Base-by-base conservation (phyloP, 768 basidiomycete genomes). In the Melanogaster broomeanus region DNA sequence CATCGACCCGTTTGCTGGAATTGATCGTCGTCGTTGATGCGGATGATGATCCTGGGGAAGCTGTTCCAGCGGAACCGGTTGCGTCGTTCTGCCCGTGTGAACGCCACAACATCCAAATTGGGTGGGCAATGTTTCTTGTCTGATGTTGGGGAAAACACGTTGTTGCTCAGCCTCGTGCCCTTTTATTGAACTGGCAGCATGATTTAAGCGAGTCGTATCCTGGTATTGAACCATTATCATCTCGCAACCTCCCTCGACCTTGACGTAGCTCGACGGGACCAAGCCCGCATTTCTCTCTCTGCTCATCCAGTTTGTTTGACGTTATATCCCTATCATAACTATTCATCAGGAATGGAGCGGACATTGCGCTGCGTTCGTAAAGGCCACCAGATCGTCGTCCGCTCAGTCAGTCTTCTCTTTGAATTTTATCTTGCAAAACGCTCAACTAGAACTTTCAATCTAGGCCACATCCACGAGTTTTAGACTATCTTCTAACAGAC, bases 91-190 rank as follows among this genome's bases (percentile, higher is more conserved):
- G n/a, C n/a, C n/a, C n/a, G n/a, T n/a, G n/a, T n/a, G n/a, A n/a
- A n/a, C n/a, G n/a, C n/a, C n/a, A n/a, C n/a, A n/a, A n/a, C n/a
- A n/a, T n/a, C n/a, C n/a, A n/a, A n/a, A n/a, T n/a, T n/a, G n/a
- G n/a, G n/a, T n/a, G n/a, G n/a, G n/a, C n/a, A n/a, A n/a, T n/a
- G n/a, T n/a, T n/a, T n/a, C n/a, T n/a, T n/a, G n/a, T n/a, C n/a
- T n/a, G n/a, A 45, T 15, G 40, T 43, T 39, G 49, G 34, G 27
- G 41, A 42, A 42, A 42, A 42, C 41, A 42, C 41, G 41, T 42
- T 42, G 13, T n/a, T 11, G 6, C 27, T 7, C 19, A 39, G 22
- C 22, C 41, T 42, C 25, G 25, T 42, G 25, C 19, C 24, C 12
- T 21, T 42, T 13, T 27, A 42, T 42, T 27, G 5, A 13, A n/a